A percentile compares a stretch with the other conserved stretches of the same genome.
phyloP scores from a whole-genome alignment of 768 basidiomycete genomes.

The Serendipita sp. region DNA sequence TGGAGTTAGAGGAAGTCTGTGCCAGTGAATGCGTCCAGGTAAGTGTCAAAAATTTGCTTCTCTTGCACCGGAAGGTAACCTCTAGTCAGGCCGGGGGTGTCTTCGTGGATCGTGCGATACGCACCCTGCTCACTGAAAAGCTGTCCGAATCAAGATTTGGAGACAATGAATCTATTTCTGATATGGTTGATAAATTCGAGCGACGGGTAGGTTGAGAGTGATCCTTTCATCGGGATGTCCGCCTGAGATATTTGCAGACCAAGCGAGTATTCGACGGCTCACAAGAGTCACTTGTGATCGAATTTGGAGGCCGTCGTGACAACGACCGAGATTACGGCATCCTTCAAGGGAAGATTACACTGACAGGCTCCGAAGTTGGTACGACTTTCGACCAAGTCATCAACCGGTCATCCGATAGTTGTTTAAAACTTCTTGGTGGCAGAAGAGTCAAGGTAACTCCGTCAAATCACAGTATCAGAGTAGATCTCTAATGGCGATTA shows the following conservation, averaged over 20 bases:
- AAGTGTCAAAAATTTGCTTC: background rate
- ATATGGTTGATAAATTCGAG: constrained; percentile 6
- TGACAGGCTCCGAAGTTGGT: background rate
- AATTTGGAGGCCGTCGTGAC: constrained; percentile 5
- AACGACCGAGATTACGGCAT: constrained; percentile 2
- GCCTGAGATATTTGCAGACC: constrained; percentile 2
- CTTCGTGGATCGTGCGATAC: background rate
- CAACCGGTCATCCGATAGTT: background rate
- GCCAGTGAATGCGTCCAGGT: constrained; percentile 9
- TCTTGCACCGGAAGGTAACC: background rate
- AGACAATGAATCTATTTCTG: background rate
- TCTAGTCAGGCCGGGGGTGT: background rate
- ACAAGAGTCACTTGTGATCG: background rate
- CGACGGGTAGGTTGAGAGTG: background rate
- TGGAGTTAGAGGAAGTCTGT: constrained; percentile 3
- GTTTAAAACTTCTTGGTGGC: background rate
- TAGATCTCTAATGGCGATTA: background rate
- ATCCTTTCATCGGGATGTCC: background rate
- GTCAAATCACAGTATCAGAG: too few species aligned
- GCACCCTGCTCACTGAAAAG: constrained; percentile 1
- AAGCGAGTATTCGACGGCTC: constrained; percentile 6
- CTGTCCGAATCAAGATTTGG: background rate
- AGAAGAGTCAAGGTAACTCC: background rate
- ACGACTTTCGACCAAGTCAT: background rate
- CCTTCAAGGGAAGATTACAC: background rate